Base-by-base conservation (phyloP, 345 rosid species). In the Populus pruinosa region DNA sequence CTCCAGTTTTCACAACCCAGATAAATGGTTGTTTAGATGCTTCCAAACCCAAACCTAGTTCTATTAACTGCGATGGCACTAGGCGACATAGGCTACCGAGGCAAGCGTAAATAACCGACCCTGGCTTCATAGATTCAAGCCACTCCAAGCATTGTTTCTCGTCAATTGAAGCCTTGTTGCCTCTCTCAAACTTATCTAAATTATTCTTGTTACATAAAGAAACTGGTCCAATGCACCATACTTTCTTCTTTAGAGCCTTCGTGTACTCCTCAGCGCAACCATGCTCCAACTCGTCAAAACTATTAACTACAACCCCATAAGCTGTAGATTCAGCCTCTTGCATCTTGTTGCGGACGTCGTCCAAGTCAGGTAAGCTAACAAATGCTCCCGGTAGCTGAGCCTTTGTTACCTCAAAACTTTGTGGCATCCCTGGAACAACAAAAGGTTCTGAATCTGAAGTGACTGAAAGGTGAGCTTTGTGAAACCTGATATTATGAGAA, bases 171-270 rank as follows among this genome's bases (percentile, higher is more conserved):
- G 88, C 70, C 41, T 85, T 88, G 68, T 88, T 90, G 62, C 98
- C 98, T 81, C 98, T 86, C n/a, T 90, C 87, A 55, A 86, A 82
- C 80, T 79, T 81, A 80, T 92, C 97, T 1, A 68, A 61, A 11
- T 55, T 67, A 13, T 72, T 55, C 20, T 71, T 79, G 78, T 91
- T 92, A 68, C 86, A 86, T 69, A 88, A 70, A 38, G 93, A 91
- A 82, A 94, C 94, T 4, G 98, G 97, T 77, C 98, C 97, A 27
- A 94, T 31, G 85, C 92, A 88, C 98, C 97, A 92, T 5, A 90
- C 91, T 68, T 80, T 87, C 70, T 88, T 88, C 27, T 77, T 71
- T 29, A 87, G 84, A 2, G 89, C 89, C 55, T 84, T 72, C 49
- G 80, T 66, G 77, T 91, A 92, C 5, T 69, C 87, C 50, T 81